Evolutionary conservation across 345 rosid genomes (phyloP), one percentile per base, ranked within the genome.

Genomic region (Iberis pinnata): DNA sequence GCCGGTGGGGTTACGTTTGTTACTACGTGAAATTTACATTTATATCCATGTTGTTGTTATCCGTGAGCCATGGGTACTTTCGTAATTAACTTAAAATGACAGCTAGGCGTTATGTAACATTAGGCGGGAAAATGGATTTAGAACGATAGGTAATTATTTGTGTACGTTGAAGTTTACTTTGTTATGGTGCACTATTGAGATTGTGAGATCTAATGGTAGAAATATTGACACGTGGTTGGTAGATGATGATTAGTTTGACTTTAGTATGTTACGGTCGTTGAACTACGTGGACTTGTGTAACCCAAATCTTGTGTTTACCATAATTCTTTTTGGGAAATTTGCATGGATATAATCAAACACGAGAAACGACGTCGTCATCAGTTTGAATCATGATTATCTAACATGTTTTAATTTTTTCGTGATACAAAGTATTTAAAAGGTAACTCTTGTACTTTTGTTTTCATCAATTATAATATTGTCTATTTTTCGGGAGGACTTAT

Each of bases 1-100:
- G 65, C 65, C 65, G 70, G 70, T 66, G 70, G 70, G 65, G 65
- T 66, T 59, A 66, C 70, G 70, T 66, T 49, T 52, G 55, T 44
- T 64, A 59, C 5, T 47, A 29, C 33, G 33, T 29, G 0, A 0
- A 6, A 50, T 19, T 37, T 59, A 59, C 70, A 29, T 52, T 44
- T 52, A 20, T 38, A 45, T 3, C 60, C 70, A 17, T 45, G 65
- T 59, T 29, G 4, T 37, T 38, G 22, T 52, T 44, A 1, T 2
- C 18, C n/a, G n/a, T n/a, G n/a, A n/a, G n/a, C 13, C 12, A 59
- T 66, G 65, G 70, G 70, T 66, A 52, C 0, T 45, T 51, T 58
- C 44, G 65, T 19, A 59, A 31, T 29, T 29, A 29, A 43, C 1
- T 2, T 3, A 45, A 65, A 66, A 45, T 44, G 60, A 66, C 70